Evolutionary conservation across 371 early-diverging fungal species (phyloP).

Genomic region (Nematocida homosporus): DNA sequence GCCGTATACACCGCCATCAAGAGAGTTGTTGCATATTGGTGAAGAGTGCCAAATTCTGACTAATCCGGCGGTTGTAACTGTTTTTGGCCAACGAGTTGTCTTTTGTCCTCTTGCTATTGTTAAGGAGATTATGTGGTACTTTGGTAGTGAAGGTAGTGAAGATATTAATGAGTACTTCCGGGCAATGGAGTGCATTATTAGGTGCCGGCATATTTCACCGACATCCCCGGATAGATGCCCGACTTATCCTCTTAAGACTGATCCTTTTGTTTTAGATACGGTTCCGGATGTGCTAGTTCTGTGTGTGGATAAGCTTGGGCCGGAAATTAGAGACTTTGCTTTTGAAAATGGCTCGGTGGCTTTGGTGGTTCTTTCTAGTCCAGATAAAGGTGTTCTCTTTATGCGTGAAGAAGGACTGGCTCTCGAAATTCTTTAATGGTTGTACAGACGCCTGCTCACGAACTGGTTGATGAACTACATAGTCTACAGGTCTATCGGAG

Average conservation of each 20-base stretch:
- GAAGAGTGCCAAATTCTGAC: not conserved
- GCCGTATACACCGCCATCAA: constrained; percentile 1
- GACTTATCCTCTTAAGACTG: not conserved
- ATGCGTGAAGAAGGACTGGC: no score
- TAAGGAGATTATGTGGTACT: constrained; percentile 13
- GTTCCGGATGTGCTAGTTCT: constrained; percentile 31
- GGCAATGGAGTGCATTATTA: constrained; percentile 18
- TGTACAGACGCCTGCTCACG: no score
- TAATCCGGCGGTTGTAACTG: not conserved
- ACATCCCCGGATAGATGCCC: constrained; percentile 25
- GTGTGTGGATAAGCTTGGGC: not conserved
- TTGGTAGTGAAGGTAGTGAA: not conserved
- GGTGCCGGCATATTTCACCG: constrained; percentile 33
- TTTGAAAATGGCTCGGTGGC: not conserved
- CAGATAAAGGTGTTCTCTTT: no score
- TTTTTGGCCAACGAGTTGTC: not conserved
- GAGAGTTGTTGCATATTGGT: not conserved
- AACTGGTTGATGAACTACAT: no score
- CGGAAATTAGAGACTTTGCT: not conserved
- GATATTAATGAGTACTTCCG: constrained; percentile 8
- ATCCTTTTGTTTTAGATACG: constrained; percentile 7
- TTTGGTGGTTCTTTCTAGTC: not conserved
- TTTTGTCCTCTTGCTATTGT: not conserved
- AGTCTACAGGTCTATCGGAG: no score
- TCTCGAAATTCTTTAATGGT: no score